These are phyloP conservation scores for Lepiota brunneoincarnata DNA, from an alignment of 768 basidiomycete species.

Conservation along the genomic window DNA sequence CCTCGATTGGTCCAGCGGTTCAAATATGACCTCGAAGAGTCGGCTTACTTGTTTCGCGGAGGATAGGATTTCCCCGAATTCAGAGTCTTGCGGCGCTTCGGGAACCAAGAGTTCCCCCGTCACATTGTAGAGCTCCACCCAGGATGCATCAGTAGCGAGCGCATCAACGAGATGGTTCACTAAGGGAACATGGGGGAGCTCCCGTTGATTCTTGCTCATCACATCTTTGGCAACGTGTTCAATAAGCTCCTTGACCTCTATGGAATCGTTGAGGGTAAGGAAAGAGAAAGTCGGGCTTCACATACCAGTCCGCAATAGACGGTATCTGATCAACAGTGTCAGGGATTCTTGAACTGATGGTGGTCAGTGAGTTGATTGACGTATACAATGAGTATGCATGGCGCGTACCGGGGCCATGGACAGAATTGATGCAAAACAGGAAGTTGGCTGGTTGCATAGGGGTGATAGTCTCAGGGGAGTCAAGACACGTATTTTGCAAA, in stretches of 20 bases:
- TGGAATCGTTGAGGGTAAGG: not conserved
- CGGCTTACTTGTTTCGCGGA: constrained; percentile 30
- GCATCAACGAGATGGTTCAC: constrained; percentile 51
- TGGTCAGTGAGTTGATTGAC: constrained; percentile 10
- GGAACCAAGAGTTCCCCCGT: constrained; percentile 72
- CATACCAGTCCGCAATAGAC: constrained; percentile 80
- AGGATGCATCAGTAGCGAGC: constrained; percentile 58
- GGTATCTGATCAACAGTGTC: constrained; percentile 66
- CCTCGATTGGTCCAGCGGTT: not conserved
- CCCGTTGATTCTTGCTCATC: constrained; percentile 31
- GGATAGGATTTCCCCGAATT: constrained; percentile 26
- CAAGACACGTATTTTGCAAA: not conserved
- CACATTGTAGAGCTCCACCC: constrained; percentile 69
- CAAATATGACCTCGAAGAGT: not conserved
- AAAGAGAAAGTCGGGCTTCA: not conserved
- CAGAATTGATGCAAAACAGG: constrained; percentile 75
- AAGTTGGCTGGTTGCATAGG: constrained; percentile 75
- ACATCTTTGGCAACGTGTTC: constrained; percentile 44
- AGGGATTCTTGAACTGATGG: constrained; percentile 59
- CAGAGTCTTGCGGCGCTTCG: constrained; percentile 25
- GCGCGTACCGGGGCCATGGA: constrained; percentile 54
- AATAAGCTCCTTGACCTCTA: constrained; percentile 70
- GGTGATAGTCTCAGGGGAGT: constrained; percentile 59
- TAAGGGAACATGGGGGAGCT: constrained; percentile 41
- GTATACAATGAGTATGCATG: not conserved